phyloP scores from a whole-genome alignment of 2,329 filamentous ascomycete species.

The Pestalotiopsis fici region DNA sequence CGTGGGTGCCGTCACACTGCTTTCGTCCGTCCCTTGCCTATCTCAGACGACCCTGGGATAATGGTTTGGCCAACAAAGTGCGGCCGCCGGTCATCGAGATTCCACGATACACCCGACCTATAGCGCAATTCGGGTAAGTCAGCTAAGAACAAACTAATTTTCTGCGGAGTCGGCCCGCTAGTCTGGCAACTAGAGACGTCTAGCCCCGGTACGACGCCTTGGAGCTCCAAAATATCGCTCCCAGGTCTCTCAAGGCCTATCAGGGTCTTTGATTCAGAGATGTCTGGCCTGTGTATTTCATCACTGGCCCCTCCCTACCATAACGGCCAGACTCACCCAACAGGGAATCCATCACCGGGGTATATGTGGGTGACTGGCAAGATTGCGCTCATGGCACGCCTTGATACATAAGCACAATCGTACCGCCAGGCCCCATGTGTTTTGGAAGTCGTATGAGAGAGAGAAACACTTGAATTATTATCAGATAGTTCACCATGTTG shows the following conservation, averaged over 20 bases:
- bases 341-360: neutral
- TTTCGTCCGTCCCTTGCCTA: neutral
- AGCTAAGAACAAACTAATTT: neutral
- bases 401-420: neutral
- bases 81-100: neutral
- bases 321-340: neutral
- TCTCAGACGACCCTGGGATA: neutral
- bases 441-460: neutral
- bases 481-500: neutral
- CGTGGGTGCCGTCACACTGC: neutral
- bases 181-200: neutral
- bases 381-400: neutral
- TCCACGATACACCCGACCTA: neutral
- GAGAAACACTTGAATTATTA: neutral
- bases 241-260: neutral
- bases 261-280: too few species aligned
- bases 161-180: neutral
- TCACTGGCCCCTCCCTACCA: neutral
- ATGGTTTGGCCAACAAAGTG: neutral
- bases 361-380: neutral
- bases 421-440: neutral
- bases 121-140: neutral
- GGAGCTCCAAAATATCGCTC: neutral
- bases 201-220: neutral
- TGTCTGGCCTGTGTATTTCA: neutral